Conservation (phyloP, 2,329 filamentous ascomycete species). For the Trichoderma atroviride region DNA sequence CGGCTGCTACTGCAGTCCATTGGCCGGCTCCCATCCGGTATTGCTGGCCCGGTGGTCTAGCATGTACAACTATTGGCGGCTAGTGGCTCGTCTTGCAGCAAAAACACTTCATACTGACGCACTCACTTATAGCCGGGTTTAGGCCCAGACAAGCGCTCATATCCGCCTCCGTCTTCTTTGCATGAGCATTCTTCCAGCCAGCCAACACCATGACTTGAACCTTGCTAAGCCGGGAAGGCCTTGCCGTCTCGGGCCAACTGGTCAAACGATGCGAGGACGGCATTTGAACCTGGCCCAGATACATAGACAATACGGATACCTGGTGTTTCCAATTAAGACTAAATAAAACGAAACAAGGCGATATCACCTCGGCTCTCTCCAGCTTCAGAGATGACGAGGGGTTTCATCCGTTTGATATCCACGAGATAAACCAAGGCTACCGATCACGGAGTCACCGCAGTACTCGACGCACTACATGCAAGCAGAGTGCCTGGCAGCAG, state of each 20-base stretch:
- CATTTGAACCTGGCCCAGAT: not conserved
- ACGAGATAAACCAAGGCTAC: not conserved
- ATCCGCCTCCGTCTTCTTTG: not conserved
- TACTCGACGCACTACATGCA: not conserved
- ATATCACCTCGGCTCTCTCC: not conserved
- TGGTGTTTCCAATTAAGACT: not conserved
- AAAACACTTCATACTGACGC: constrained; percentile 17
- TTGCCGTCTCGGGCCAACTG: not conserved
- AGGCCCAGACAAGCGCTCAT: not conserved
- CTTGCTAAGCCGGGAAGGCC: constrained; percentile 10
- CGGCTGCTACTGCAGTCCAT: not conserved
- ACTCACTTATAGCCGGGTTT: not conserved
- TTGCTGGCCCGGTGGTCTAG: not conserved
- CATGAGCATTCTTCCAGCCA: constrained; percentile 1
- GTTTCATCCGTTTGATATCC: not conserved
- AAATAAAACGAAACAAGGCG: not conserved
- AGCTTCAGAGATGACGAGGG: not conserved
- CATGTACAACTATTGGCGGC: not conserved
- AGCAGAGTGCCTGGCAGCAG: not conserved
- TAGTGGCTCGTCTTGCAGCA: constrained; percentile 2
- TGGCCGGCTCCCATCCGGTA: not conserved
- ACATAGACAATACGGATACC: not conserved
- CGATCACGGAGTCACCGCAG: not conserved
- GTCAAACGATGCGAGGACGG: not conserved
- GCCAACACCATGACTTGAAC: constrained; percentile 10